Evolutionary conservation across 1,284 basidiomycete genomes (phyloP).

Genomic region (Athelia sp.): DNA sequence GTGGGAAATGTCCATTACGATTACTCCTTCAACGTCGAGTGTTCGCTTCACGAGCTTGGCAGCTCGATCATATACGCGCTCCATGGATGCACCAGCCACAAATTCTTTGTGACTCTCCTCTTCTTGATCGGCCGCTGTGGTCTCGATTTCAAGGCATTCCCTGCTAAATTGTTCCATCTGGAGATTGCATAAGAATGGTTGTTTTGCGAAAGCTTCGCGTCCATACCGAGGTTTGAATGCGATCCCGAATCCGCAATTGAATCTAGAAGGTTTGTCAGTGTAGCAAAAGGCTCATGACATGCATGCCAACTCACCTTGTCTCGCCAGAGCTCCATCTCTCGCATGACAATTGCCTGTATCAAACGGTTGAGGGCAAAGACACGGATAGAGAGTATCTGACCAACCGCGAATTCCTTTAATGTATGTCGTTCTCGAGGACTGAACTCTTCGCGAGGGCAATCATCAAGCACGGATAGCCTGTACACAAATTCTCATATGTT

Average conservation of each 20-base stretch:
- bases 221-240: conserved; percentile 82
- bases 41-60: conserved; percentile 86
- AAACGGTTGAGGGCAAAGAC: background rate
- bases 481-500: conserved; percentile 1
- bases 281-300: conserved; percentile 1
- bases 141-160: conserved; percentile 91
- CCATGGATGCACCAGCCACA: conserved; percentile 60
- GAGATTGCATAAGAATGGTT: background rate
- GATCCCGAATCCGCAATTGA: conserved; percentile 85
- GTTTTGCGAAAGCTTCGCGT: background rate
- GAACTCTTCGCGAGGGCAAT: conserved; percentile 80
- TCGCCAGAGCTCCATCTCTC: conserved; percentile 92
- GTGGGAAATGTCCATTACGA: conserved; percentile 90
- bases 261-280: conserved; percentile 55
- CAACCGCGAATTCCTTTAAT: conserved; percentile 85
- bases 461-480: conserved; percentile 83
- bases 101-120: conserved; percentile 25
- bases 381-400: conserved; percentile 10
- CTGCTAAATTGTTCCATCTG: conserved; percentile 94
- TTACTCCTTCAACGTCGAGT: conserved; percentile 86
- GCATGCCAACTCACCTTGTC: conserved; percentile 63
- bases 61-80: conserved; percentile 82
- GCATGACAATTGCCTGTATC: conserved; percentile 77
- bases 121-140: conserved; percentile 36
- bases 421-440: conserved; percentile 87